These are phyloP conservation scores for Aspergillus tubingensis DNA, from an alignment of 2,329 filamentous ascomycete species.

Conservation along the genomic window DNA sequence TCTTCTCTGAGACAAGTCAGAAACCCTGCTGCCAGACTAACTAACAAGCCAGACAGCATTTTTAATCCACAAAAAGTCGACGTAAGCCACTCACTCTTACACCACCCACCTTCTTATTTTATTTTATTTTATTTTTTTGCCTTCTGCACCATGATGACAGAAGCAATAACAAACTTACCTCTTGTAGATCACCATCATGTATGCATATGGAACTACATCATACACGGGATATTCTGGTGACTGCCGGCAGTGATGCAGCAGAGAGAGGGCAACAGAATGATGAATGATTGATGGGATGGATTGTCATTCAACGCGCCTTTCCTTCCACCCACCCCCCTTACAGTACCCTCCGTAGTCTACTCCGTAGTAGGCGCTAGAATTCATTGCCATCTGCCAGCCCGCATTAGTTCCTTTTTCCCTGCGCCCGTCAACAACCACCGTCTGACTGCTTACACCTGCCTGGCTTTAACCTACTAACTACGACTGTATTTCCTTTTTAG, in stretches of 20 bases:
- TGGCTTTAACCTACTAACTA: background rate
- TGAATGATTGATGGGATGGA: background rate
- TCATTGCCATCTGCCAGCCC: conserved; percentile 3
- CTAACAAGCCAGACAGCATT: background rate
- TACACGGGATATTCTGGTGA: background rate
- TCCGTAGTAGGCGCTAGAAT: conserved; percentile 1
- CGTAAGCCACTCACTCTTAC: background rate
- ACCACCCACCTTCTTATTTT: background rate
- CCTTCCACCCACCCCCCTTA: background rate
- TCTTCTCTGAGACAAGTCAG: background rate
- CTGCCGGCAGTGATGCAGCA: background rate
- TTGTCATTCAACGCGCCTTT: background rate
- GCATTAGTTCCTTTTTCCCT: conserved; percentile 7
- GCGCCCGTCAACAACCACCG: conserved; percentile 2
- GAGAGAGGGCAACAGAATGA: background rate
- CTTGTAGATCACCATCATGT: background rate
- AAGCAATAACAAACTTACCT: background rate
- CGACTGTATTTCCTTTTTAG: background rate
- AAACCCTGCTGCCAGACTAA: background rate
- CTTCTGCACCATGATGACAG: background rate
- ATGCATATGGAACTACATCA: background rate
- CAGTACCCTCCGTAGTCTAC: background rate
- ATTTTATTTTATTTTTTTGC: background rate
- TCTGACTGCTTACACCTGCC: background rate
- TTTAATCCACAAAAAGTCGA: background rate